These are phyloP conservation scores for Ganoderma lucidum DNA, from an alignment of 1,284 basidiomycete species.

Conservation along the genomic window DNA sequence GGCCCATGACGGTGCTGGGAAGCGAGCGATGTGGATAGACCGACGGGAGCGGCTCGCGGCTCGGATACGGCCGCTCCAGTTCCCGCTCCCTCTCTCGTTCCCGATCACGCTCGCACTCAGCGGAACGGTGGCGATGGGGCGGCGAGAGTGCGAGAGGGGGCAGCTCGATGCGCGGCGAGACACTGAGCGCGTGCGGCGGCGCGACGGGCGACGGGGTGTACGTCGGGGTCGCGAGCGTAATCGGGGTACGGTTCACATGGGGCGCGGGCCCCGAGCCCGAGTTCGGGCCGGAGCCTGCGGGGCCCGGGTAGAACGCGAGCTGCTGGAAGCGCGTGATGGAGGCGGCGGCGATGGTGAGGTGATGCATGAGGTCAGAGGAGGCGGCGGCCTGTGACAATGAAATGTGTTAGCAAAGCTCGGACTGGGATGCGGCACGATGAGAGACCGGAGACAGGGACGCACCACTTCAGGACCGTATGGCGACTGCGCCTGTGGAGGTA, in stretches of 20 bases:
- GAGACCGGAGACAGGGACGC: slow-evolving; percentile 28
- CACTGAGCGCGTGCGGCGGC: slow-evolving; percentile 34
- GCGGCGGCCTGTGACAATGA: slow-evolving; percentile 49
- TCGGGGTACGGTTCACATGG: slow-evolving; percentile 48
- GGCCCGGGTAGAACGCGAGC: slow-evolving; percentile 39
- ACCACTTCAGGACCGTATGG: slow-evolving; percentile 53
- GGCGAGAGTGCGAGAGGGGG: slow-evolving; percentile 33
- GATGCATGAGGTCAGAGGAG: slow-evolving; percentile 59
- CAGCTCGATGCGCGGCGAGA: slow-evolving; percentile 38
- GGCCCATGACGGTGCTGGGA: slow-evolving; percentile 28
- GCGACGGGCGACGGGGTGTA: slow-evolving; percentile 38
- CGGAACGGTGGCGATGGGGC: slow-evolving; percentile 13
- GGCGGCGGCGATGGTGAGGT: slow-evolving; percentile 52
- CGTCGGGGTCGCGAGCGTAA: slow-evolving; percentile 37
- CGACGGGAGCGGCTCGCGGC: slow-evolving; percentile 27
- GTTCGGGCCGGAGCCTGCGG: slow-evolving; percentile 25
- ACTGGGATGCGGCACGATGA: neutral
- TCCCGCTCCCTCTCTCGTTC: slow-evolving; percentile 18
- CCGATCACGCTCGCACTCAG: slow-evolving; percentile 9
- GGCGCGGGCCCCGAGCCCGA: slow-evolving; percentile 28
- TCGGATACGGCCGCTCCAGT: slow-evolving; percentile 18
- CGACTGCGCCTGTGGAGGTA: slow-evolving; percentile 24
- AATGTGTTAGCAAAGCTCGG: neutral
- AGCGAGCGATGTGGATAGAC: slow-evolving; percentile 32
- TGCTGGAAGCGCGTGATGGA: slow-evolving; percentile 53